Percentiles rank a stretch among this genome's conserved stretches.
Evolutionary conservation across 2,329 filamentous ascomycete species (phyloP).

Genomic region (Tetracladium maxilliforme): DNA sequence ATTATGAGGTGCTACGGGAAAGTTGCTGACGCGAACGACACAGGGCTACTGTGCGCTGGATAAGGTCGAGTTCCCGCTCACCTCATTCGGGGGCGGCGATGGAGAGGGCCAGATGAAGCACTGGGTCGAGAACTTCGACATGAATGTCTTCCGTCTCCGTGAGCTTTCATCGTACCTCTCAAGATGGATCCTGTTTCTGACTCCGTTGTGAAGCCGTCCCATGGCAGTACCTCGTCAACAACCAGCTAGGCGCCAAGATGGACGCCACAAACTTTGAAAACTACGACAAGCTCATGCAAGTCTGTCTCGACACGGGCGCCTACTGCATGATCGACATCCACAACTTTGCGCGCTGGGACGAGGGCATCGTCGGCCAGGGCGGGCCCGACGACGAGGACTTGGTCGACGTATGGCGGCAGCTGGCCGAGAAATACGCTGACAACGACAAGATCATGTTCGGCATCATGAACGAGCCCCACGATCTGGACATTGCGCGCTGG

Average conservation of each 20-base stretch:
- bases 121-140: slow-evolving; percentile 33
- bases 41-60: not conserved
- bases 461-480: slow-evolving; percentile 58
- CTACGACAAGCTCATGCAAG: slow-evolving; percentile 40
- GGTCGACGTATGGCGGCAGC: slow-evolving; percentile 38
- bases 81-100: slow-evolving; percentile 14
- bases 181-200: slow-evolving; percentile 11
- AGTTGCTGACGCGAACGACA: not conserved
- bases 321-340: slow-evolving; percentile 44
- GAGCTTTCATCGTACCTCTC: not conserved
- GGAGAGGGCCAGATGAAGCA: slow-evolving; percentile 22
- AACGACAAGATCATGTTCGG: slow-evolving; percentile 43
- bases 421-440: slow-evolving; percentile 41
- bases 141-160: slow-evolving; percentile 41
- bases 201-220: slow-evolving; percentile 20
- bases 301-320: slow-evolving; percentile 38
- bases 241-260: slow-evolving; percentile 31
- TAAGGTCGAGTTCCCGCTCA: slow-evolving; percentile 15
- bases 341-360: slow-evolving; percentile 47
- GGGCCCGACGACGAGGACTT: slow-evolving; percentile 45
- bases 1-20: not conserved
- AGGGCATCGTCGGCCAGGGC: slow-evolving; percentile 48
- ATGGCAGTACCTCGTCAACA: slow-evolving; percentile 46
- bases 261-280: slow-evolving; percentile 28
- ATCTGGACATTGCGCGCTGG: slow-evolving; percentile 40